Evolutionary conservation across 2,329 filamentous ascomycete genomes (phyloP).

Genomic region (Alternaria gaisen): DNA sequence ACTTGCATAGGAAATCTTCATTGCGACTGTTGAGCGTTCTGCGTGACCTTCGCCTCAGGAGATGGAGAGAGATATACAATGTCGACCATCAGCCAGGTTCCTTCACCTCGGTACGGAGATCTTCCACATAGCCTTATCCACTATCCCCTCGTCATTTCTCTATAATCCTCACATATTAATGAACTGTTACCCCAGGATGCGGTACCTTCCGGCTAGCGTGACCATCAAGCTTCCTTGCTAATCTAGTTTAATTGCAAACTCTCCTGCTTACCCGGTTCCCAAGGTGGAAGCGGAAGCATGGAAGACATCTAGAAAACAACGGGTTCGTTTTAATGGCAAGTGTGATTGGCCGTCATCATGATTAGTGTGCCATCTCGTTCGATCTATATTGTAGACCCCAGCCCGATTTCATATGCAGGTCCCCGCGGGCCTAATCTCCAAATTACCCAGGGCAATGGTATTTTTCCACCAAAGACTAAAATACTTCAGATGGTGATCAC

Average conservation of each 20-base stretch:
- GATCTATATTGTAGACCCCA: constrained; percentile 24
- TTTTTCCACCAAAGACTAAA: constrained; percentile 14
- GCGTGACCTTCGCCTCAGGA: neutral
- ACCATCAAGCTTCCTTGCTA: constrained; percentile 11
- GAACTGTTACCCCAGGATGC: constrained; percentile 10
- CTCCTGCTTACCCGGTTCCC: constrained; percentile 15
- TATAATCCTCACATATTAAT: constrained; percentile 9
- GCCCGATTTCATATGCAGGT: constrained; percentile 39
- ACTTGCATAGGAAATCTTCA: constrained; percentile 12
- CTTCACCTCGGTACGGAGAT: neutral
- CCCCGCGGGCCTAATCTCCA: constrained; percentile 39
- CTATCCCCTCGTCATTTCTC: neutral
- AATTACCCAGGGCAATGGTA: constrained; percentile 28
- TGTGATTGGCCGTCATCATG: constrained; percentile 17
- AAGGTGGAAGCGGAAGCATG: constrained; percentile 1
- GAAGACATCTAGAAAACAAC: constrained; percentile 17
- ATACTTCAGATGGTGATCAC: neutral
- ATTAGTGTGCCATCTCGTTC: neutral
- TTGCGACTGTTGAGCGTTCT: neutral
- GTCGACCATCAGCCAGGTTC: neutral
- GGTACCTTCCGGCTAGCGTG: constrained; percentile 5
- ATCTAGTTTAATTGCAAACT: constrained; percentile 18
- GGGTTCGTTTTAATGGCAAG: neutral
- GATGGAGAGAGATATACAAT: constrained; percentile 7
- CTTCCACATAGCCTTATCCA: constrained; percentile 11